phyloP scores from a whole-genome alignment of 2,329 filamentous ascomycete genomes.

The Monosporascus sp. region DNA sequence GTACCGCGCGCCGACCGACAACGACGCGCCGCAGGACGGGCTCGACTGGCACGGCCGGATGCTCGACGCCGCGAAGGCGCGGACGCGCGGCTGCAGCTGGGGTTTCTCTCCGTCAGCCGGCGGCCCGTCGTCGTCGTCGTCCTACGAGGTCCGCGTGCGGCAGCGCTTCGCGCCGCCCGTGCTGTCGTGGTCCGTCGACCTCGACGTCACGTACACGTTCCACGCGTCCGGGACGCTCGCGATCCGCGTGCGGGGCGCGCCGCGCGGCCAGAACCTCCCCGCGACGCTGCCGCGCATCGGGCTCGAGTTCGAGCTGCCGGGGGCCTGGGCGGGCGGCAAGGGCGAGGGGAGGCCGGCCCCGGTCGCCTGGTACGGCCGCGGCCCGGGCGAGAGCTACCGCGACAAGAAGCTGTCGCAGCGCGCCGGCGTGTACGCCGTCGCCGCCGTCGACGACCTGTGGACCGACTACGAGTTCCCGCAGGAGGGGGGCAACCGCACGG shows the following conservation, averaged over 20 bases:
- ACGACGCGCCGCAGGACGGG: conserved; percentile 53
- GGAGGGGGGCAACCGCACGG: conserved; percentile 60
- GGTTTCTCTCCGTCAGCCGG: conserved; percentile 7
- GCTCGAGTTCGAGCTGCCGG: conserved; percentile 40
- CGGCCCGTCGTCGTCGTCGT: background rate
- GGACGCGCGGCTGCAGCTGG: conserved; percentile 27
- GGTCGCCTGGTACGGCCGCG: conserved; percentile 60
- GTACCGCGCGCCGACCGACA: conserved; percentile 62
- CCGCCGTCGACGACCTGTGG: conserved; percentile 46
- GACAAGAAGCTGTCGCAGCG: conserved; percentile 61
- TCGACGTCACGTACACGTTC: conserved; percentile 53
- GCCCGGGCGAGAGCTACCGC: conserved; percentile 62
- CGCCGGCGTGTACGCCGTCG: conserved; percentile 44
- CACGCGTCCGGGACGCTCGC: conserved; percentile 36
- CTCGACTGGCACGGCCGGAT: conserved; percentile 48
- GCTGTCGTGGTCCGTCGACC: conserved; percentile 54
- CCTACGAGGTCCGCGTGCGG: conserved; percentile 38
- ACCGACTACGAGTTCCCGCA: conserved; percentile 65
- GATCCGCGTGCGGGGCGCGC: conserved; percentile 44
- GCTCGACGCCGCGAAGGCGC: conserved; percentile 37
- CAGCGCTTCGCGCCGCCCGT: conserved; percentile 56
- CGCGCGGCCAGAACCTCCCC: conserved; percentile 45
- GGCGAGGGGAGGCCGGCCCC: conserved; percentile 21
- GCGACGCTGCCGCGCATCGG: conserved; percentile 60
- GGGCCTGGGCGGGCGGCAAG: conserved; percentile 11